Percentiles rank a stretch among this genome's conserved stretches.
phyloP scores from a whole-genome alignment of 768 basidiomycete species.

The Crucibulum laeve region DNA sequence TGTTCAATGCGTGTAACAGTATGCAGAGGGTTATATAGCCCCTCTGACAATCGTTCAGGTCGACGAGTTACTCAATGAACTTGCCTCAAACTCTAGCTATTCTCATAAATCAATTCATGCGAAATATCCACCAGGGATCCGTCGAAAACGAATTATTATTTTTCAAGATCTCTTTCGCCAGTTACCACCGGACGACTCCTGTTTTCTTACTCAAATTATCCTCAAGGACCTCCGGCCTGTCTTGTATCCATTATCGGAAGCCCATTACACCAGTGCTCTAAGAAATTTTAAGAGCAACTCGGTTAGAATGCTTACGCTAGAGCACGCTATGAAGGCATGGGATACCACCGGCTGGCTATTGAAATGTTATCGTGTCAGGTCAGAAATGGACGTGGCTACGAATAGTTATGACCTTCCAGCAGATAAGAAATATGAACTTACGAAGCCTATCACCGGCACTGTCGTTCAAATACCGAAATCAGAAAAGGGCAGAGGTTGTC shows the following conservation, averaged over 20 bases:
- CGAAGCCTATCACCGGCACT: too few species aligned
- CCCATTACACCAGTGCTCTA: slow-evolving; percentile 46
- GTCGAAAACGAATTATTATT: slow-evolving; percentile 28
- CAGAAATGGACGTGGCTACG: slow-evolving; percentile 56
- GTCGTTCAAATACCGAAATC: slow-evolving; percentile 93
- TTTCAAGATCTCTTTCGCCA: slow-evolving; percentile 56
- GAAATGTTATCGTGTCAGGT: slow-evolving; percentile 47
- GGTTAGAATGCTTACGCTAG: slow-evolving; percentile 49
- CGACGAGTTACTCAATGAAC: slow-evolving; percentile 66
- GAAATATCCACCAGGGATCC: slow-evolving; percentile 17
- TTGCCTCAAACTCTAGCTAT: slow-evolving; percentile 64
- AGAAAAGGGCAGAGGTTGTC: slow-evolving; percentile 61
- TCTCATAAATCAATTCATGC: slow-evolving; percentile 45
- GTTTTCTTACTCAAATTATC: slow-evolving; percentile 80
- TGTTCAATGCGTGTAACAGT: slow-evolving; percentile 10
- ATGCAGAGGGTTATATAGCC: slow-evolving; percentile 27
- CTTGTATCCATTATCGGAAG: slow-evolving; percentile 59
- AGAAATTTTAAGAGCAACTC: slow-evolving; percentile 53
- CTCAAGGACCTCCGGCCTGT: slow-evolving; percentile 83
- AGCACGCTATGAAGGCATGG: slow-evolving; percentile 71
- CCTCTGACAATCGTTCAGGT: slow-evolving; percentile 44
- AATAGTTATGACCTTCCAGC: slow-evolving; percentile 31
- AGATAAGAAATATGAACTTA: slow-evolving; percentile 18
- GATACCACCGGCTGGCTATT: slow-evolving; percentile 54
- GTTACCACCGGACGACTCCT: slow-evolving; percentile 59